Evolutionary conservation across 2,329 filamentous ascomycete species (phyloP).

Genomic region (Fusarium incarnatum): DNA sequence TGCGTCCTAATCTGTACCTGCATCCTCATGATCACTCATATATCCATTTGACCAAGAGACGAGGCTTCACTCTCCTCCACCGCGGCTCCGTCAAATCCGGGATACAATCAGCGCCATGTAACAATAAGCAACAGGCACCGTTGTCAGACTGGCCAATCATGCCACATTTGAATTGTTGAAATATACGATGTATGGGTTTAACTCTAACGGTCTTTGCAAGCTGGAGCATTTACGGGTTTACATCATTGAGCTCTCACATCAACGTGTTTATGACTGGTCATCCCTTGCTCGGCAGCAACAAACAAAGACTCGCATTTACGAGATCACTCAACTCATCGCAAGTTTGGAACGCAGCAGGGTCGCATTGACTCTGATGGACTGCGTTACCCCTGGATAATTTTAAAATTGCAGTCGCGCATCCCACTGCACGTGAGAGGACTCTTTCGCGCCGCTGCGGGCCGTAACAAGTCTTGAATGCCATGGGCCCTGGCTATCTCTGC

Average conservation of each 20-base stretch:
- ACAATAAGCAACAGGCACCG: neutral
- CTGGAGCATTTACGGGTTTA: conserved; percentile 10
- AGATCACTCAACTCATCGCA: conserved; percentile 1
- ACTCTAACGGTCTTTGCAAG: neutral
- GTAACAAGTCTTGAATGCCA: conserved; percentile 16
- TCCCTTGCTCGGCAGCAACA: conserved; percentile 8
- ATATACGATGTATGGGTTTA: neutral
- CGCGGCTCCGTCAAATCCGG: neutral
- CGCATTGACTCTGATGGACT: conserved; percentile 36
- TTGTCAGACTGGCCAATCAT: conserved; percentile 6
- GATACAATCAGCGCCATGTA: neutral
- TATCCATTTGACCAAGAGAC: conserved; percentile 1
- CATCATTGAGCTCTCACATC: conserved; percentile 9
- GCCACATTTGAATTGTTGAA: neutral
- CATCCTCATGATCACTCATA: conserved; percentile 11
- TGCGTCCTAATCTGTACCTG: conserved; percentile 2
- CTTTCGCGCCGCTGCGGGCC: conserved; percentile 35
- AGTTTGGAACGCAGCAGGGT: conserved; percentile 23
- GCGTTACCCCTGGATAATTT: conserved; percentile 45
- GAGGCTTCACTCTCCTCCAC: neutral
- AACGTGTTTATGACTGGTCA: conserved; percentile 9
- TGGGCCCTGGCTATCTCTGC: conserved; percentile 10
- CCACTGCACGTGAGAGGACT: conserved; percentile 29
- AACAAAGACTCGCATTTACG: neutral
- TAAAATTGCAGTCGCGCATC: conserved; percentile 31